Conservation (phyloP, 1,284 basidiomycete genomes). For the Apiotrichum laibachii region DNA sequence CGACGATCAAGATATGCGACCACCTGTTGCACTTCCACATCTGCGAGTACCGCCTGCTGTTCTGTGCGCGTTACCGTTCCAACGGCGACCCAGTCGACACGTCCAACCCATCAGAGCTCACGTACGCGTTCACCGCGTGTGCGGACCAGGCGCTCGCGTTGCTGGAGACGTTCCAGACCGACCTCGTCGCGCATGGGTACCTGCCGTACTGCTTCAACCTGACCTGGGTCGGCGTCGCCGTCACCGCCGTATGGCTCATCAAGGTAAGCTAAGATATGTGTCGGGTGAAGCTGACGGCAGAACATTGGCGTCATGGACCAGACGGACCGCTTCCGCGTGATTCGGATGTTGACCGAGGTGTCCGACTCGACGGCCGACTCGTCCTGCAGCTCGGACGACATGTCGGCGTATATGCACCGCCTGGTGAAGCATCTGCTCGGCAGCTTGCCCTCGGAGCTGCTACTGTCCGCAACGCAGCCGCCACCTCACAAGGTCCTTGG, state of each 20-base stretch:
- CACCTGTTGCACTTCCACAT: slow-evolving; percentile 31
- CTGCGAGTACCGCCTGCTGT: slow-evolving; percentile 29
- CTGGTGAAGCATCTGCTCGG: slow-evolving; percentile 29
- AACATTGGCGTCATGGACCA: slow-evolving; percentile 30
- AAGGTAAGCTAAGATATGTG: slow-evolving; percentile 13
- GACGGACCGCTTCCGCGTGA: slow-evolving; percentile 22
- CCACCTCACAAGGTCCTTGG: neutral
- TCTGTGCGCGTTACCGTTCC: slow-evolving; percentile 22
- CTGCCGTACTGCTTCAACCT: slow-evolving; percentile 29
- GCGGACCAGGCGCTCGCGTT: slow-evolving; percentile 26
- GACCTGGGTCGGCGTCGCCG: slow-evolving; percentile 28
- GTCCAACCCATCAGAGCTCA: slow-evolving; percentile 18
- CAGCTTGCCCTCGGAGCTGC: slow-evolving; percentile 16
- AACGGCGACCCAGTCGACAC: slow-evolving; percentile 19
- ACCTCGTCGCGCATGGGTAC: slow-evolving; percentile 26
- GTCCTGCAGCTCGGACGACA: slow-evolving; percentile 27
- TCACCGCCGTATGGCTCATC: slow-evolving; percentile 30
- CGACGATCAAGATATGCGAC: slow-evolving; percentile 26
- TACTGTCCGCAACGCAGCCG: neutral
- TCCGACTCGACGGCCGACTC: slow-evolving; percentile 21
- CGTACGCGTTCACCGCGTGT: slow-evolving; percentile 25
- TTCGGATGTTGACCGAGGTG: slow-evolving; percentile 20
- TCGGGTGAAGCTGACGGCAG: slow-evolving; percentile 10
- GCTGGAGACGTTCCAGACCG: slow-evolving; percentile 25
- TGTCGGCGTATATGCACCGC: slow-evolving; percentile 34